A percentile compares a stretch with the other conserved stretches of the same genome.
Evolutionary conservation across 257 asterid genomes (phyloP).

Genomic region (Capsicum baccatum): DNA sequence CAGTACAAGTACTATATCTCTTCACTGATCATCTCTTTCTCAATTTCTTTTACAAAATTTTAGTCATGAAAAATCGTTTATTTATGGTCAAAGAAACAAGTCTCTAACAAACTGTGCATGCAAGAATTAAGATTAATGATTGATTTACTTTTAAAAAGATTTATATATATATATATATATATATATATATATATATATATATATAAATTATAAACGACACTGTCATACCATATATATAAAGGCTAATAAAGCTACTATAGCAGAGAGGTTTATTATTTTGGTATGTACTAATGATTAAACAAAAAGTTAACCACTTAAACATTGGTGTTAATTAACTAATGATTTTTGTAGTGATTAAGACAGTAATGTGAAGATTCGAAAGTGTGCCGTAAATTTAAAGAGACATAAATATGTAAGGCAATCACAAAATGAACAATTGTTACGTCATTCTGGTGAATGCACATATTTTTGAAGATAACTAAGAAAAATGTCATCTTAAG

Average conservation of each 20-base stretch:
- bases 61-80: neutral
- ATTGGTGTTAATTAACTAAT: neutral
- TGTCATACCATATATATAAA: neutral
- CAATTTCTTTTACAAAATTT: neutral
- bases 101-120: neutral
- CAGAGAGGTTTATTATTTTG: neutral
- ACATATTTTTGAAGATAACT: conserved; percentile 36
- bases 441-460: conserved; percentile 35
- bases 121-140: neutral
- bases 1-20: neutral
- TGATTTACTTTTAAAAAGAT: neutral
- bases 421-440: conserved; percentile 18
- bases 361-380: neutral
- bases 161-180: too few relatives aligned
- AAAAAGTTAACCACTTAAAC: neutral
- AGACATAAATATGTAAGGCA: conserved; percentile 26
- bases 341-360: neutral
- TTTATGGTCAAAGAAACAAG: neutral
- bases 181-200: too few relatives aligned
- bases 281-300: neutral
- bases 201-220: neutral
- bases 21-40: neutral
- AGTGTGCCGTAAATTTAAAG: conserved; percentile 18
- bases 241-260: neutral
- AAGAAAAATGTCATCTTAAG: neutral